phyloP scores from a whole-genome alignment of 148 eudicot genomes.

The Euryodendron excelsum region DNA sequence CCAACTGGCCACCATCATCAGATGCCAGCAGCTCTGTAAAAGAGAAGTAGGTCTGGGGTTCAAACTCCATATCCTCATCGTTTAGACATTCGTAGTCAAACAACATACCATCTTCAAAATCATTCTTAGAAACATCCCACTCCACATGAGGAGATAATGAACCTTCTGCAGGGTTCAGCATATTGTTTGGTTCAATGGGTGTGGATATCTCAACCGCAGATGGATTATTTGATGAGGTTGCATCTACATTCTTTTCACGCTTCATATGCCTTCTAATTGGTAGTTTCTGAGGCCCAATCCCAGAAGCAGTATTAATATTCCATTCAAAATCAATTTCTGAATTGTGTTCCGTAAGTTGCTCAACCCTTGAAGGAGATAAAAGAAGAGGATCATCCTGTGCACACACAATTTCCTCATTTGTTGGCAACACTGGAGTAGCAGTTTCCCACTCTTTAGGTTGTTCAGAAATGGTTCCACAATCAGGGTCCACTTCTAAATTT shows the following conservation, averaged over 20 bases:
- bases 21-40: constrained; percentile 74
- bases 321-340: constrained; percentile 37
- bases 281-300: constrained; percentile 38
- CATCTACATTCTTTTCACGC: constrained; percentile 40
- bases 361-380: constrained; percentile 38
- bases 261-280: constrained; percentile 69
- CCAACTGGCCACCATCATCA: constrained; percentile 47
- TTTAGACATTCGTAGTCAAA: constrained; percentile 44
- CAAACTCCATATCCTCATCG: constrained; percentile 61
- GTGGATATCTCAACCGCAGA: constrained; percentile 36
- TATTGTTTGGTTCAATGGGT: constrained; percentile 25
- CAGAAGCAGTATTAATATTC: constrained; percentile 24
- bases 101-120: constrained; percentile 35
- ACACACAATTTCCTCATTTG: no score
- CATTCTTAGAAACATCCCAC: constrained; percentile 56
- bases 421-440: constrained; percentile 23
- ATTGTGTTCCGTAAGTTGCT: constrained; percentile 37
- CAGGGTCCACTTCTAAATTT: constrained; percentile 26
- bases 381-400: constrained; percentile 48
- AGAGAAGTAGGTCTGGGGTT: constrained; percentile 96
- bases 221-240: constrained; percentile 22
- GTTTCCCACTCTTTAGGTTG: constrained; percentile 31
- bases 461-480: constrained; percentile 39
- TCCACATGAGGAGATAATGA: constrained; percentile 32
- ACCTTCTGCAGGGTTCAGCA: constrained; percentile 22